Evolutionary conservation across 345 rosid genomes (phyloP), one percentile per base, ranked within the genome.

Genomic region (Crucihimalaya himalaica): DNA sequence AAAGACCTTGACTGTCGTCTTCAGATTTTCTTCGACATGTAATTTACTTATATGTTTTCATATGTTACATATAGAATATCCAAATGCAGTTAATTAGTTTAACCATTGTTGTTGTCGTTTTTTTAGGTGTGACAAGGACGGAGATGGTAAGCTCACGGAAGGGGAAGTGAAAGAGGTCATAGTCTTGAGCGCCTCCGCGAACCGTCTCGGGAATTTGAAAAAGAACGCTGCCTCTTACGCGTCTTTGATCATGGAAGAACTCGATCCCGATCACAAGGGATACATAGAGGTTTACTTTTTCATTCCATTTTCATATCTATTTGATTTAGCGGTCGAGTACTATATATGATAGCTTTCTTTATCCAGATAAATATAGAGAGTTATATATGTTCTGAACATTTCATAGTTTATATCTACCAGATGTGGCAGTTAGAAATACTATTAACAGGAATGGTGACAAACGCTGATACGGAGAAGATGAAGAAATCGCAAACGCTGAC

Each of bases 21-120:
- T 61, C 97, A 92, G 43, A 90, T 95, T 51, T 95, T 95, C 81
- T 95, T 95, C 60, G 97, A 92, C 81, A 92, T 95, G 99, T 90
- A 85, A 83, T 53, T 52, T 15, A 66, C 15, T 40, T 39, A 48
- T 28, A 67, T 5, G 8, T 60, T 28, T 39, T 40, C 48, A 57
- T 48, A 21, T 34, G 31, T 66, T 13, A 21, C 19, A 34, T 29
- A 48, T 23, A 12, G 21, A 43, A 9, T n/a, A 39, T 43, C 27
- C 28, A 53, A 19, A 69, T 15, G 55, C 5, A 15, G 9, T 60
- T 53, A 39, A 14, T 29, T 62, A 35, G 15, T 46, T 23, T 31
- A 21, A 35, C 32, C 31, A 20, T 23, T 39, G 28, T 21, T 45
- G 15, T 51, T 68, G 27, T 67, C 50, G 54, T 34, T 58, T 63